Evolutionary conservation across 2,329 filamentous ascomycete genomes (phyloP), one percentile per base, ranked within the genome.

Genomic region (Pyrenochaeta sp.): DNA sequence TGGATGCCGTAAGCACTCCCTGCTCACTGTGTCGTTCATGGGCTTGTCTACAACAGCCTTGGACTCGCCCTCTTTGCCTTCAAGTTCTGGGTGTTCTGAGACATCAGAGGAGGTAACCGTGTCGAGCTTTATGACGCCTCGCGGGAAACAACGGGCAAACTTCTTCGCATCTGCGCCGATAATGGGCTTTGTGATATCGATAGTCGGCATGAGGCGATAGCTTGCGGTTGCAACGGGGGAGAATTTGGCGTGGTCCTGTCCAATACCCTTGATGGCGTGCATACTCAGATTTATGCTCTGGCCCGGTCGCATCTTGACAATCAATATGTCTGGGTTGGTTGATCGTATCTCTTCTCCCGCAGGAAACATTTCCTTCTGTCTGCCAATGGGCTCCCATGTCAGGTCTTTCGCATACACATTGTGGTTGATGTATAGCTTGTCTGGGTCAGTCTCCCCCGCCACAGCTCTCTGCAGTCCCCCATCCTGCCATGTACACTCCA

Each of bases 201-300:
- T 98, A 63, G 88, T 88, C 7, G 95, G 95, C 71, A 99, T 80
- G 17, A 99, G 84, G 44, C 95, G 87, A 80, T 99, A 99, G 20
- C 90, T 91, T 2, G 95, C 95, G 1, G 95, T 97, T 2, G 94
- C 93, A 31, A 98, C 95, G 41, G 95, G 95, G 0, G 92, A 97
- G 81, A 95, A 99, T 78, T 99, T 99, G 66, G 95, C 90, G 76
- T 99, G 95, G 77, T 99, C 95, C 60, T 89, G 87, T 42, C 95
- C 95, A 63, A 96, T 87, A 56, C 96, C 95, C 80, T 97, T 96
- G 79, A 96, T 88, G 79, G 94, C 95, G 81, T 98, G 93, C 85
- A 96, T 90, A 63, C 90, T 87, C 57, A 97, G 82, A 69, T 91
- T 85, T 68, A 99, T 91, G 66, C 87, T 85, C 81, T 99, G 96